These are phyloP conservation scores for Fusarium bulbicola DNA, from an alignment of 2,329 filamentous ascomycete species.

Conservation along the genomic window DNA sequence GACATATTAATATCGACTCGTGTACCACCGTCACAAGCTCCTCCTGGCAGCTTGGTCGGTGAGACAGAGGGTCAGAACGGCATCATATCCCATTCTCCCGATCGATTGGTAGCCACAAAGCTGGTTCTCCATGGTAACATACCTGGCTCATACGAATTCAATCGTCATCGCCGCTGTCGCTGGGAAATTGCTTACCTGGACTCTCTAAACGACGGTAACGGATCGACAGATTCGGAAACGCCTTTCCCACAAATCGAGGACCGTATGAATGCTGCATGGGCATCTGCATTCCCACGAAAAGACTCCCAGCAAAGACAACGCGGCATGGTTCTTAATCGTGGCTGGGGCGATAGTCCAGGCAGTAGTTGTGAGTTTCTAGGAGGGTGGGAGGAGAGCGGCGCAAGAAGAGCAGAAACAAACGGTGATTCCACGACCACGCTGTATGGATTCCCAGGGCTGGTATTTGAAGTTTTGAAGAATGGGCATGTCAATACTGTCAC, in stretches of 20 bases:
- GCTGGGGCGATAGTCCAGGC: constrained; percentile 90
- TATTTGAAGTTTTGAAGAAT: constrained; percentile 96
- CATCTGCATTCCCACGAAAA: constrained; percentile 67
- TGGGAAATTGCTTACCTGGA: constrained; percentile 78
- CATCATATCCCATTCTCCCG: constrained; percentile 57
- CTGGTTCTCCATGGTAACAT: constrained; percentile 94
- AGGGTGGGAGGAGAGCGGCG: constrained; percentile 81
- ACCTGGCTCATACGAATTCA: constrained; percentile 96
- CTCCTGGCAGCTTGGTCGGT: constrained; percentile 51
- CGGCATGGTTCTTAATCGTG: constrained; percentile 90
- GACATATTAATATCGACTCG: constrained; percentile 90
- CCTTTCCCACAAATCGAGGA: constrained; percentile 77
- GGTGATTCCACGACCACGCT: constrained; percentile 78
- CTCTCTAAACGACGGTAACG: constrained; percentile 54
- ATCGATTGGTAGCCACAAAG: constrained; percentile 86
- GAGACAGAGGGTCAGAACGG: constrained; percentile 39
- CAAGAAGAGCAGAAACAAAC: constrained; percentile 62
- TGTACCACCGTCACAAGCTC: constrained; percentile 68
- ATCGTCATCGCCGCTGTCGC: constrained; percentile 87
- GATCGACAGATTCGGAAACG: constrained; percentile 76
- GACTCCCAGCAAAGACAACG: constrained; percentile 63
- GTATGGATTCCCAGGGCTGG: constrained; percentile 91
- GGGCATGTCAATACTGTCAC: constrained; percentile 89
- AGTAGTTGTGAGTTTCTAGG: constrained; percentile 88
- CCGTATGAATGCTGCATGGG: constrained; percentile 75